phyloP scores from a whole-genome alignment of 768 basidiomycete genomes.

The Porpolomopsis calyptriformis region DNA sequence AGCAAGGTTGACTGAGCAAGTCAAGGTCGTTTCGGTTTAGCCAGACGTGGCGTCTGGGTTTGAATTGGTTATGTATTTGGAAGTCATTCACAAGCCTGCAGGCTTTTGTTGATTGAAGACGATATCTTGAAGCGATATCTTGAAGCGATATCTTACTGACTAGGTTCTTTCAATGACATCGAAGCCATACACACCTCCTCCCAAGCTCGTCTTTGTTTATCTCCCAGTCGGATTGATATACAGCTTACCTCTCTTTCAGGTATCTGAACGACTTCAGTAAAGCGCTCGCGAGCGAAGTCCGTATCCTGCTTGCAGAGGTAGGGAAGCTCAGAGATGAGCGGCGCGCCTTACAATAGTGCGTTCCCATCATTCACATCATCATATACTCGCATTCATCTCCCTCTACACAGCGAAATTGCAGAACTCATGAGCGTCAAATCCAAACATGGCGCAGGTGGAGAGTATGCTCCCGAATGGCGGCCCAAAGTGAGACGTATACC shows the following conservation, averaged over 20 bases:
- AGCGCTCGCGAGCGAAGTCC: constrained; percentile 69
- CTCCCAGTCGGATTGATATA: neutral
- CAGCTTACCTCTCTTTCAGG: constrained; percentile 17
- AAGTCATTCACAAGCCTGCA: no score
- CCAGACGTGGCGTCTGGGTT: no score
- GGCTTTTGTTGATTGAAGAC: no score
- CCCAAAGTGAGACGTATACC: constrained; percentile 36
- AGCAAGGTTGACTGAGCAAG: no score
- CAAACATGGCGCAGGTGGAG: constrained; percentile 72
- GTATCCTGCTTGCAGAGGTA: constrained; percentile 68
- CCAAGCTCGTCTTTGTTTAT: neutral
- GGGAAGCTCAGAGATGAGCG: constrained; percentile 72
- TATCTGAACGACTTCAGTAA: constrained; percentile 81
- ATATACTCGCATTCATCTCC: neutral
- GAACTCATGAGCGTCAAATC: constrained; percentile 76
- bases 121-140: no score
- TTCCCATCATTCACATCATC: constrained; percentile 11
- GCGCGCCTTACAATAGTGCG: constrained; percentile 66
- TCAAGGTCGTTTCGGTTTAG: no score
- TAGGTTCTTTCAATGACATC: constrained; percentile 15
- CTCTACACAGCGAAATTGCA: constrained; percentile 59
- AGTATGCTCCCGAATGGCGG: constrained; percentile 67
- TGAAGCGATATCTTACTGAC: no score
- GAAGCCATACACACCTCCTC: constrained; percentile 1
- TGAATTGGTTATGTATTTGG: no score